These are phyloP conservation scores for Akebia trifoliata DNA, from an alignment of 164 flowering plant species.

Conservation along the genomic window DNA sequence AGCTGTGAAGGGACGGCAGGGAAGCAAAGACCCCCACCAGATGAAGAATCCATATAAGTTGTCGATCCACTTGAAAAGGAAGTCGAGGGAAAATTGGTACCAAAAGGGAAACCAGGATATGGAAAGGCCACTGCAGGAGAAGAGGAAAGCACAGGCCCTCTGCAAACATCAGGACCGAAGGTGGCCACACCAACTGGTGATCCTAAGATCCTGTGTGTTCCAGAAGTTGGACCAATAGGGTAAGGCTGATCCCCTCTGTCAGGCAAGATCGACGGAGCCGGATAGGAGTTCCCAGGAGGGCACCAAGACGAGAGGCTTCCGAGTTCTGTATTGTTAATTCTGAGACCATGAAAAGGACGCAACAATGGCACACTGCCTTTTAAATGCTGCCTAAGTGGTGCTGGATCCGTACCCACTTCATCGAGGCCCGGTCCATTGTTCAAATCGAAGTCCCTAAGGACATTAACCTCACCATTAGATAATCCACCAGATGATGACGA, in stretches of 20 bases:
- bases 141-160: slow-evolving; percentile 73
- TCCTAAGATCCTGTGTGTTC: slow-evolving; percentile 49
- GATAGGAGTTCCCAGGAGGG: slow-evolving; percentile 44
- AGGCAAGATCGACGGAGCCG: slow-evolving; percentile 59
- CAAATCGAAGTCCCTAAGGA: slow-evolving; percentile 67
- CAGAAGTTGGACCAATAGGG: slow-evolving; percentile 43
- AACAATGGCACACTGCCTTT: slow-evolving; percentile 29
- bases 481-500: slow-evolving; percentile 30
- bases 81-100: slow-evolving; percentile 51
- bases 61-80: slow-evolving; percentile 58
- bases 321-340: slow-evolving; percentile 41
- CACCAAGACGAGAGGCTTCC: slow-evolving; percentile 57
- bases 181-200: slow-evolving; percentile 43
- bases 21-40: slow-evolving; percentile 37
- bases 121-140: slow-evolving; percentile 67
- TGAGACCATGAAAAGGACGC: slow-evolving; percentile 36
- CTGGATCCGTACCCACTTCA: slow-evolving; percentile 40
- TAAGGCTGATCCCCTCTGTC: slow-evolving; percentile 61
- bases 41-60: slow-evolving; percentile 49
- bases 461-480: slow-evolving; percentile 39
- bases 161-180: slow-evolving; percentile 55
- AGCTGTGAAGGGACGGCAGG: slow-evolving; percentile 20
- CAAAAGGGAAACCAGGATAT: slow-evolving; percentile 65
- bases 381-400: slow-evolving; percentile 27
- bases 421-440: slow-evolving; percentile 75